A percentile compares a stretch with the other conserved stretches of the same genome.
phyloP scores from a whole-genome alignment of 768 basidiomycete genomes.

The Arthromyces matolae region DNA sequence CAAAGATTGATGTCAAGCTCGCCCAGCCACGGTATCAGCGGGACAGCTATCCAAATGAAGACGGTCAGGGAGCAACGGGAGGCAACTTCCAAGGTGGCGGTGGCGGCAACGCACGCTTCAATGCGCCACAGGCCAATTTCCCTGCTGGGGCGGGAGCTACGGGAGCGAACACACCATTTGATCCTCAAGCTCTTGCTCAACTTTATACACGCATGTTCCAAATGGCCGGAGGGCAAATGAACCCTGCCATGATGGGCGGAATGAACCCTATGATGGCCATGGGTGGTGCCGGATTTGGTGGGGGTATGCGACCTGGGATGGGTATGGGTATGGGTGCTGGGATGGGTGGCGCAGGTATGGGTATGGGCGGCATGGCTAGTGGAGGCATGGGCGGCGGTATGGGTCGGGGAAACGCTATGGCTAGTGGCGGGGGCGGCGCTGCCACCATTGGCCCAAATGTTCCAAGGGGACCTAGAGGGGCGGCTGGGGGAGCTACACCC shows the following conservation, averaged over 20 bases:
- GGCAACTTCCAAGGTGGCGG: constrained; percentile 20
- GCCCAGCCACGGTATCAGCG: constrained; percentile 89
- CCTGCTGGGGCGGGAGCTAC: constrained; percentile 23
- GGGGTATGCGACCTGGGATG: constrained; percentile 27
- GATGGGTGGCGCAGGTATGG: constrained; percentile 34
- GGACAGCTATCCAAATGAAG: constrained; percentile 54
- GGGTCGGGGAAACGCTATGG: constrained; percentile 39
- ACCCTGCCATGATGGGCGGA: constrained; percentile 56
- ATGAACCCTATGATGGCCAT: constrained; percentile 30
- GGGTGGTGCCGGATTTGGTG: constrained; percentile 9
- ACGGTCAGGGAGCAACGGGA: constrained; percentile 30
- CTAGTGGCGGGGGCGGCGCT: constrained; percentile 32
- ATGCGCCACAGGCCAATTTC: constrained; percentile 41
- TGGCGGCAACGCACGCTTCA: constrained; percentile 13
- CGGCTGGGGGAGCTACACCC: constrained; percentile 42
- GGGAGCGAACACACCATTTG: constrained; percentile 64
- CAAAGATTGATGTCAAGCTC: constrained; percentile 93
- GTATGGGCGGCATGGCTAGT: no score
- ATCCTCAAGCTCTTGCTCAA: constrained; percentile 87
- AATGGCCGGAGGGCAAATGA: constrained; percentile 60
- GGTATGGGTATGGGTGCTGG: constrained; percentile 36
- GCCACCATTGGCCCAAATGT: constrained; percentile 54
- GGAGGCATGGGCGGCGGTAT: constrained; percentile 34
- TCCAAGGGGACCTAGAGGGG: constrained; percentile 64
- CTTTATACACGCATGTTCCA: constrained; percentile 96